Evolutionary conservation across 371 early-diverging fungal species (phyloP), one percentile per base, ranked within the genome.

Genomic region (Circinella umbellata): DNA sequence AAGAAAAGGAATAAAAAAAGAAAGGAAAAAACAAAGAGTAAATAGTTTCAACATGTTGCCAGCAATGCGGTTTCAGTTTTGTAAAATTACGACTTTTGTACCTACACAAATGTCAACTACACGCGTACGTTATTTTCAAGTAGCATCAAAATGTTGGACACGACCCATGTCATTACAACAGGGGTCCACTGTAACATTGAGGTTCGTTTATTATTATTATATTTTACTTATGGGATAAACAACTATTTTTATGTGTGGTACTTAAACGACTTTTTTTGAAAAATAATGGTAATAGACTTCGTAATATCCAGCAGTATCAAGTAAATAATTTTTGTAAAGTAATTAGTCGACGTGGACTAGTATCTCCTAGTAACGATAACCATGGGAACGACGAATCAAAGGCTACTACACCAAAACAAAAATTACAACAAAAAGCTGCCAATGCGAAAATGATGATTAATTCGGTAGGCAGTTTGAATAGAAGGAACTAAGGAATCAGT

Each of bases 381-480:
- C 6, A 42, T 42, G 11, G 11, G 0, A 38, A 15, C 37, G 18
- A 17, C 8, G 14, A 46, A 69, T 42, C 42, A 9, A 46, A 57
- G 20, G 17, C 61, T 9, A 42, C 68, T 3, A 27, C 48, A 42
- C 42, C 42, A 11, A 18, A 46, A 47, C 35, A 62, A 46, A 61
- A 27, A 62, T 49, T 68, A 53, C 64, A 75, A 20, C 64, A 75
- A 47, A 80, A 76, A 64, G 80, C 79, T 18, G 79, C 77, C 65
- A 77, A 76, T 39, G 78, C 80, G 53, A 80, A 79, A 71, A 75
- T 73, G 2, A 83, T 84, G 42, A 75, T 69, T 48, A 82, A 75
- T 36, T 73, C 74, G 69, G 75, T 71, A 71, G n/a, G n/a, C 15
- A 38, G 1, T 34, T n/a, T 36, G 14, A 20, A 39, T 6, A 14